Conservation (phyloP, 2,329 filamentous ascomycete genomes). For the Pezizomycotina sp. region DNA sequence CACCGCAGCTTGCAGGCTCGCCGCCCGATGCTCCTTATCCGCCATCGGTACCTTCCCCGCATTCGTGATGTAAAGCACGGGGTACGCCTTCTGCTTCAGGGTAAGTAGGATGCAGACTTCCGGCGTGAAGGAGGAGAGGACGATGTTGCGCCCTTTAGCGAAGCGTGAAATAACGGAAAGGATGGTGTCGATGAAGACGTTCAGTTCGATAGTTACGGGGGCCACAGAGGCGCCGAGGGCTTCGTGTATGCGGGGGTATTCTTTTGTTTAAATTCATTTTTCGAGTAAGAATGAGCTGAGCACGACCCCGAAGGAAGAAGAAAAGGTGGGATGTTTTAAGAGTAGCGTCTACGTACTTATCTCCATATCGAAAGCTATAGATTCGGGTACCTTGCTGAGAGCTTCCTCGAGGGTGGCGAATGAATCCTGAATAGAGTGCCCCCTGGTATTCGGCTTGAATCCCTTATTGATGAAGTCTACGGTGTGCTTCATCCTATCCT, state of each 20-base stretch:
- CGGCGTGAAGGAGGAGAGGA: slow-evolving; percentile 95
- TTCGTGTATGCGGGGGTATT: slow-evolving; percentile 96
- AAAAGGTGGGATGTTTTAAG: no score
- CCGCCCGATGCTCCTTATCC: slow-evolving; percentile 79
- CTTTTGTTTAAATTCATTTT: no score
- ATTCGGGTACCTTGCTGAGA: slow-evolving; percentile 65
- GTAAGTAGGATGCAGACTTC: slow-evolving; percentile 87
- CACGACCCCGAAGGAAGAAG: no score
- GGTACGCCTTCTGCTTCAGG: slow-evolving; percentile 78
- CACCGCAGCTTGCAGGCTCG: slow-evolving; percentile 84
- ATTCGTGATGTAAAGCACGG: slow-evolving; percentile 85
- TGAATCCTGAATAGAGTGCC: slow-evolving; percentile 85
- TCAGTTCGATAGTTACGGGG: slow-evolving; percentile 84
- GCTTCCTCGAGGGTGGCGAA: slow-evolving; percentile 92
- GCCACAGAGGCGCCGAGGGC: slow-evolving; percentile 94
- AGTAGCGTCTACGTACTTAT: slow-evolving; percentile 39
- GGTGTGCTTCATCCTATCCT: slow-evolving; percentile 93
- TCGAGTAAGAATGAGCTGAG: no score
- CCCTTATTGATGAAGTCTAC: slow-evolving; percentile 81
- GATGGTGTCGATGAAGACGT: slow-evolving; percentile 90
- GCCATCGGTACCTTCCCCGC: slow-evolving; percentile 66
- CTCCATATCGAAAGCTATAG: slow-evolving; percentile 90
- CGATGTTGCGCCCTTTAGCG: slow-evolving; percentile 67
- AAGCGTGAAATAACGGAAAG: slow-evolving; percentile 74
- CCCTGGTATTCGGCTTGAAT: slow-evolving; percentile 87